phyloP scores from a whole-genome alignment of 352 stramenopile genomes.

The Achlya hypogyna region DNA sequence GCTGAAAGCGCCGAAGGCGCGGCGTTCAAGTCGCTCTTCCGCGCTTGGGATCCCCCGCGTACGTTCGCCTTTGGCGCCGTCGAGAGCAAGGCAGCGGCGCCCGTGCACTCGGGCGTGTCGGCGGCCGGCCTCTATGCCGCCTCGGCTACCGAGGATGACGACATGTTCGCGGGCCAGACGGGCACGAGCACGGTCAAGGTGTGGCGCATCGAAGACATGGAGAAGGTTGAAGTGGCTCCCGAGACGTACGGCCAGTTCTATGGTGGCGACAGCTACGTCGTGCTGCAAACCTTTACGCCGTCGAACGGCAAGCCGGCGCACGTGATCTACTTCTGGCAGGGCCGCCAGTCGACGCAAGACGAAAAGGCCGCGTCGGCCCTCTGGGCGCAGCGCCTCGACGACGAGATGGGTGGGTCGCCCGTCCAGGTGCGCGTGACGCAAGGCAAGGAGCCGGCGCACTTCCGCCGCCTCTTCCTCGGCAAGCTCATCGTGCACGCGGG shows the following conservation, averaged over 20 bases:
- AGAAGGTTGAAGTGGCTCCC: conserved; percentile 73
- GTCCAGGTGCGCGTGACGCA: conserved; percentile 82
- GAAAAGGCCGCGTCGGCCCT: conserved; percentile 75
- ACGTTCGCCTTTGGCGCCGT: conserved; percentile 54
- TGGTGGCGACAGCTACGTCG: conserved; percentile 93
- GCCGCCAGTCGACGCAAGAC: conserved; percentile 75
- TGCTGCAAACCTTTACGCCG: conserved; percentile 75
- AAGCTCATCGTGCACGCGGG: conserved; percentile 85
- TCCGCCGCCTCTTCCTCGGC: conserved; percentile 85
- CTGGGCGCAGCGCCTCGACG: conserved; percentile 64
- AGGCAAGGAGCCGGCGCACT: conserved; percentile 82
- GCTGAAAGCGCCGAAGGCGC: conserved; percentile 74
- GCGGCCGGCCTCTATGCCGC: conserved; percentile 48
- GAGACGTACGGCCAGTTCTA: conserved; percentile 88
- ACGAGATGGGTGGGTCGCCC: conserved; percentile 70
- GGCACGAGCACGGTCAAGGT: conserved; percentile 75
- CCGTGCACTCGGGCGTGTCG: conserved; percentile 25
- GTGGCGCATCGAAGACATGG: conserved; percentile 88
- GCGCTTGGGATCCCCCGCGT: conserved; percentile 60
- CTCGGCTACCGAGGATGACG: conserved; percentile 43
- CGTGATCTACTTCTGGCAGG: conserved; percentile 91
- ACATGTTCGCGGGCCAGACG: conserved; percentile 59
- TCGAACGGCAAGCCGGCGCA: conserved; percentile 56
- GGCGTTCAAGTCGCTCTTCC: conserved; percentile 82
- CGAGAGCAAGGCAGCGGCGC: conserved; percentile 28